Evolutionary conservation across 2,329 filamentous ascomycete genomes (phyloP).

Genomic region (Ophidiomyces ophidiicola): DNA sequence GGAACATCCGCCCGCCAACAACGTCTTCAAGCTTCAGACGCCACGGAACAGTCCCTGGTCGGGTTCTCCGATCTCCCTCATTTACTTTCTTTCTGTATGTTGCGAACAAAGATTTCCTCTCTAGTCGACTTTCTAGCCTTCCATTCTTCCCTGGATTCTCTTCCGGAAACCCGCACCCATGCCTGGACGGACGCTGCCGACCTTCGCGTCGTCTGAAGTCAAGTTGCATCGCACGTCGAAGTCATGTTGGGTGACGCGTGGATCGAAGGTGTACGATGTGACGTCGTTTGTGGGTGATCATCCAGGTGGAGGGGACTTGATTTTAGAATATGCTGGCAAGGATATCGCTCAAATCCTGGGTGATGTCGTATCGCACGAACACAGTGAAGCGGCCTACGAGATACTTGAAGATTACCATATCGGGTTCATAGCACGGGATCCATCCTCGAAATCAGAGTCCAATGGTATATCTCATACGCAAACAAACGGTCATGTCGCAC

Average conservation of each 20-base stretch:
- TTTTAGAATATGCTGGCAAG: slow-evolving; percentile 80
- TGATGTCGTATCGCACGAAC: slow-evolving; percentile 68
- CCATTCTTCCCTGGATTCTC: background rate
- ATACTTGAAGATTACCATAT: slow-evolving; percentile 78
- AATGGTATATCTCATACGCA: slow-evolving; percentile 27
- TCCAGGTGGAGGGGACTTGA: slow-evolving; percentile 76
- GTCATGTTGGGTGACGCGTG: slow-evolving; percentile 88
- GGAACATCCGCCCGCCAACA: background rate
- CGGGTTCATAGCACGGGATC: slow-evolving; percentile 60
- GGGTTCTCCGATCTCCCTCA: slow-evolving; percentile 9
- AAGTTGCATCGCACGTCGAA: slow-evolving; percentile 63
- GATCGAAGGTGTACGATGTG: slow-evolving; percentile 84
- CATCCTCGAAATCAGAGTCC: slow-evolving; percentile 36
- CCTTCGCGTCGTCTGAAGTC: slow-evolving; percentile 68
- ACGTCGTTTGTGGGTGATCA: slow-evolving; percentile 84
- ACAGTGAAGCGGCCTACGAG: slow-evolving; percentile 91
- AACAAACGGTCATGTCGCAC: slow-evolving; percentile 26
- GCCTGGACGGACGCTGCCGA: slow-evolving; percentile 71
- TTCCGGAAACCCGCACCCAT: slow-evolving; percentile 36
- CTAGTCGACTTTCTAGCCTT: background rate
- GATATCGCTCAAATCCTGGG: slow-evolving; percentile 73
- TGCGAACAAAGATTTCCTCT: slow-evolving; percentile 3
- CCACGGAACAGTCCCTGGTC: background rate
- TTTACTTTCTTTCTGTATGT: slow-evolving; percentile 3
- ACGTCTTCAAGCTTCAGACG: background rate